Evolutionary conservation across 1,284 basidiomycete species (phyloP).

Genomic region (Peniophora sp.): DNA sequence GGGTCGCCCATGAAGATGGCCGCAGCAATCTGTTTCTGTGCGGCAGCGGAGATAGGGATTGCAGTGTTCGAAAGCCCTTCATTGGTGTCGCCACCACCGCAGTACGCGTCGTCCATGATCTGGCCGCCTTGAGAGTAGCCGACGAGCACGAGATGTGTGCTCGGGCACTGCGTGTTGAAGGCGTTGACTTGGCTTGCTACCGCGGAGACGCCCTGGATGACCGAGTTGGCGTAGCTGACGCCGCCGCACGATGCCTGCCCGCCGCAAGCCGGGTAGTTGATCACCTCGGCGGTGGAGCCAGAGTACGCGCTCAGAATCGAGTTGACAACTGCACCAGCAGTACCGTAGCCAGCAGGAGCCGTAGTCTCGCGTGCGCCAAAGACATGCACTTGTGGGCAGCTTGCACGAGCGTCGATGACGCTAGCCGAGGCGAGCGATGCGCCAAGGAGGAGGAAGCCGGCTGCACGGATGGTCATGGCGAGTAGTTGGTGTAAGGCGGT

Average conservation of each 20-base stretch:
- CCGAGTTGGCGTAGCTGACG: background rate
- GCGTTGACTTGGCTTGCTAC: background rate
- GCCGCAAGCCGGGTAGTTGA: background rate
- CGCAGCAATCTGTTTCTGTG: background rate
- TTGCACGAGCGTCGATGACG: no score
- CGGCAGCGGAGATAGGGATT: background rate
- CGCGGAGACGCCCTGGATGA: background rate
- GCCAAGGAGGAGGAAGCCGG: no score
- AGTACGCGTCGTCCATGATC: background rate
- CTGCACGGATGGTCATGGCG: no score
- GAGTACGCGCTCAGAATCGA: background rate
- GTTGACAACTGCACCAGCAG: background rate
- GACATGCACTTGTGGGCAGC: background rate
- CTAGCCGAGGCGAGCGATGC: no score
- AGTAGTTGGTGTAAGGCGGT: no score
- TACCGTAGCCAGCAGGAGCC: background rate
- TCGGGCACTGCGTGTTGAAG: background rate
- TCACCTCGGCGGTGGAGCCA: background rate
- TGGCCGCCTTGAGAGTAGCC: background rate
- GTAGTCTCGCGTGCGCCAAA: background rate
- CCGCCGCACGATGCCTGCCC: background rate
- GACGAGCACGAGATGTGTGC: background rate
- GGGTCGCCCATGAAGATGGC: background rate
- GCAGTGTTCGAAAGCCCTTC: background rate
- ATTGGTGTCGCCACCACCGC: background rate